A percentile compares a stretch with the other conserved stretches of the same genome.
Evolutionary conservation across 768 basidiomycete species (phyloP).

Genomic region (Tylopilus plumbeoviolaceoides): DNA sequence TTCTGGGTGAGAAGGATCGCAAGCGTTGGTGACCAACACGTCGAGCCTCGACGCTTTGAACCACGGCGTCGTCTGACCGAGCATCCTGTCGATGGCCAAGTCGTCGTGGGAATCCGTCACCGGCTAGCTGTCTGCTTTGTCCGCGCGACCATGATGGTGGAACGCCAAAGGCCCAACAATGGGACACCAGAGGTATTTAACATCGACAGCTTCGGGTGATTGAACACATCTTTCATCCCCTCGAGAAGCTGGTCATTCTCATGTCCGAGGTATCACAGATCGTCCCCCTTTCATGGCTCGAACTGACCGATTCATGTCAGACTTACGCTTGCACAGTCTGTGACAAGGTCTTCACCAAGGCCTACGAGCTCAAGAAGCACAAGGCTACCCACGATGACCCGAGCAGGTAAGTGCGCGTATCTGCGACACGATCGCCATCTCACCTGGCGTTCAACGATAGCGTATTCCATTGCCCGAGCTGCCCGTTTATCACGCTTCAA

Average conservation of each 20-base stretch:
- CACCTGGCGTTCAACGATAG: conserved; percentile 1
- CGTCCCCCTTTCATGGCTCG: neutral
- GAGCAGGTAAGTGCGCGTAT: conserved; percentile 1
- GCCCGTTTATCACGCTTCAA: conserved; percentile 14
- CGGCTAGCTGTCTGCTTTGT: neutral
- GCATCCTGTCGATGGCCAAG: conserved; percentile 32
- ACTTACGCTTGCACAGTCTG: conserved; percentile 16
- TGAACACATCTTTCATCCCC: neutral
- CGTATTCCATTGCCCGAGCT: conserved; percentile 17
- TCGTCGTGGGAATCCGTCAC: neutral
- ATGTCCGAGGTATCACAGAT: conserved; percentile 13
- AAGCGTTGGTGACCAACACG: conserved; percentile 73
- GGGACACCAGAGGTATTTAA: conserved; percentile 13
- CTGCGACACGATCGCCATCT: neutral
- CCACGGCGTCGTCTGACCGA: conserved; percentile 51
- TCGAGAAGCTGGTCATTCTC: conserved; percentile 20
- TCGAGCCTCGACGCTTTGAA: conserved; percentile 60
- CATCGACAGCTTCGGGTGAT: neutral
- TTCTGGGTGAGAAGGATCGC: conserved; percentile 80
- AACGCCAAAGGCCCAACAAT: neutral
- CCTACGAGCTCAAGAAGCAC: conserved; percentile 23
- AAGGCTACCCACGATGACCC: conserved; percentile 13
- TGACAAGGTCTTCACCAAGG: conserved; percentile 10
- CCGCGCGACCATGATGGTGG: no score
- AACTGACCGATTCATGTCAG: conserved; percentile 5